Conservation (phyloP, 2,329 filamentous ascomycete genomes). For the Pseudogymnoascus sp. region DNA sequence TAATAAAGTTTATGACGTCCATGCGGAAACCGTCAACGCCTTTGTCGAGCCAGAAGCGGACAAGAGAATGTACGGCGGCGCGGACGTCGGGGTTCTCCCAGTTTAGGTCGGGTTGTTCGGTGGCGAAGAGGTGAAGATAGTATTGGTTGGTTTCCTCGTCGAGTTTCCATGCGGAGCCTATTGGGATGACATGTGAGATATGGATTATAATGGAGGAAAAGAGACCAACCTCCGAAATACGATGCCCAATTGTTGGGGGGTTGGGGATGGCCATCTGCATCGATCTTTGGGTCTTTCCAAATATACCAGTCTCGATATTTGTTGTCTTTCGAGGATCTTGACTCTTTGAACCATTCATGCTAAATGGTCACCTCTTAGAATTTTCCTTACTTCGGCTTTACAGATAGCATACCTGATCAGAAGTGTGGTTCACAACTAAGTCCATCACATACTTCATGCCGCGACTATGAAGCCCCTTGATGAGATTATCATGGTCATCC, state of each 20-base stretch:
- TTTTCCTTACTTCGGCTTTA: background rate
- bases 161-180: slow-evolving; percentile 41
- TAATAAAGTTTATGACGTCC: slow-evolving; percentile 61
- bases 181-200: background rate
- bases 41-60: slow-evolving; percentile 65
- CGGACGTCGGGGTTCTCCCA: slow-evolving; percentile 63
- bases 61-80: slow-evolving; percentile 58
- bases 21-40: slow-evolving; percentile 51
- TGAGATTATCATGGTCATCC: slow-evolving; percentile 54
- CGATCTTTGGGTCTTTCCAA: slow-evolving; percentile 41
- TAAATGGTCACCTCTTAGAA: slow-evolving; percentile 35
- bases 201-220: slow-evolving; percentile 26
- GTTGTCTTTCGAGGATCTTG: slow-evolving; percentile 38
- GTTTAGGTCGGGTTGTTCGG: slow-evolving; percentile 70
- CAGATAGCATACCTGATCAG: slow-evolving; percentile 30
- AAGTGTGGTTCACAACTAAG: slow-evolving; percentile 66
- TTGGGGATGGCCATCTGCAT: slow-evolving; percentile 26
- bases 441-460: slow-evolving; percentile 64
- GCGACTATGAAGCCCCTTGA: slow-evolving; percentile 47
- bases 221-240: slow-evolving; percentile 35
- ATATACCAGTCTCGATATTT: slow-evolving; percentile 56
- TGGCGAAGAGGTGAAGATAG: slow-evolving; percentile 54
- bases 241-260: slow-evolving; percentile 39
- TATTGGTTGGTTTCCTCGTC: slow-evolving; percentile 44
- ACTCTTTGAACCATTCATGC: slow-evolving; percentile 51